Base-by-base conservation (phyloP, 805 yeast genomes). In the Torulaspora franciscae region DNA sequence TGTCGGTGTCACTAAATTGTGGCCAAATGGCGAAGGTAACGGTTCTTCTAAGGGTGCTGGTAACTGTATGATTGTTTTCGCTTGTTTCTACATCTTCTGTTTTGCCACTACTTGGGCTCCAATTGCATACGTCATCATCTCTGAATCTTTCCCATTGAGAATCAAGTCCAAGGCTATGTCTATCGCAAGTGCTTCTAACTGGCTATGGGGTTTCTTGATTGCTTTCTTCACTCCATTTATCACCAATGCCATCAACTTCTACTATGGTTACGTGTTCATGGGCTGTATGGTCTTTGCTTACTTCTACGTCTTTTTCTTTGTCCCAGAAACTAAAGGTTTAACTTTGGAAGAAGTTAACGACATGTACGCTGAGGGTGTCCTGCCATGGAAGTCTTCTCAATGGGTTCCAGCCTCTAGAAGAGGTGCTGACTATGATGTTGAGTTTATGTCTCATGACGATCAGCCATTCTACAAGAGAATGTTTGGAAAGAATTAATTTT, bases 21-120 rank as follows among this genome's bases (percentile, higher is more conserved):
- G 70, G 48, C 67, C 72, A 32, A 36, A 67, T 49, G 84, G 73
- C 1, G 35, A 43, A 23, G 48, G 37, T 13, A 49, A 55, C 6
- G 50, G 51, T n/a, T 41, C 61, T 9, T 67, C 76, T 27, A 71
- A 71, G 52, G 72, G 81, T 48, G 77, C 82, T 36, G 88, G 88
- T 68, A 67, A 79, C 62, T 83, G 79, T 47, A 80, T 83, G 87
- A 81, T 83, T 64, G 78, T 79, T 67, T 74, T 83, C 55, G 75
- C 88, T 17, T 81, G 87, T 71, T 70, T 83, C 60, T 83, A 72
- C 71, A 80, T 83, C 49, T 81, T 81, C 76, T 81, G 75, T 72
- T 83, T 83, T 58, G 89, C 89, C 27, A 76, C 82, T 39, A 79
- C 87, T 19, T 83, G 89, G 89, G 89, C 87, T 52, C 85, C 87